Base-by-base conservation (phyloP, 139 green algal genomes). In the Micractinium conductrix region DNA sequence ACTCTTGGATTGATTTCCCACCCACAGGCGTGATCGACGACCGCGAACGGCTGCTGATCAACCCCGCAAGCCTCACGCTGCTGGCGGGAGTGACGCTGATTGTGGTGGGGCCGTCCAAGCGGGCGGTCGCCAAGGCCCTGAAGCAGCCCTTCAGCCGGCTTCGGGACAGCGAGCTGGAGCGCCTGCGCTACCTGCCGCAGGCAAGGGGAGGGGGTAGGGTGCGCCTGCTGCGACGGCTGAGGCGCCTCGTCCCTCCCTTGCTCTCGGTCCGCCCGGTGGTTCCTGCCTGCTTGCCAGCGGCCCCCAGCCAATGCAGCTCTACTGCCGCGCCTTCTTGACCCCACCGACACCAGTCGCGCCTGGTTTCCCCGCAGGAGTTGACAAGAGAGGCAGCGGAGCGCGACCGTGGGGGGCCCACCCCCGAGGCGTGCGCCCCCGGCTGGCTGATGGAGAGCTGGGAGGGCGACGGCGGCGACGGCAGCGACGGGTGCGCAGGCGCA, bases 81-180 rank as follows among this genome's bases (percentile, higher is more conserved):
- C 37, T 38, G 2, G 69, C 80, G 22, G 75, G 75, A 9, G 24
- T 37, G n/a, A 75, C 40, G 21, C 53, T 90, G 43, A 37, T 90
- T 12, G 78, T 86, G 68, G 68, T 90, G 73, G 86, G 68, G 26
- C 58, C 43, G 9, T 55, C 35, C 40, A 86, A 86, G 33, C 71
- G 58, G 50, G 65, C 43, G 74, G 44, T 68, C 17, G 50, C 69
- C 24, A 85, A 85, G 42, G 80, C 91, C 67, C 63, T 90, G 63
- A 79, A 89, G 14, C 91, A 91, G 74, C 92, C 89, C 26, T 85
- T 53, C 38, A 43, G 40, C 38, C 76, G 78, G 58, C 50, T 83
- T 50, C 35, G 50, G 55, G 53, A 79, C 55, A 28, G 55, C n/a
- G 81, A 81, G 45, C 19, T 85, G 14, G 33, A 72, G 40, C 48